Evolutionary conservation across 1,284 basidiomycete species (phyloP).

Genomic region (Golubevia pallescens): DNA sequence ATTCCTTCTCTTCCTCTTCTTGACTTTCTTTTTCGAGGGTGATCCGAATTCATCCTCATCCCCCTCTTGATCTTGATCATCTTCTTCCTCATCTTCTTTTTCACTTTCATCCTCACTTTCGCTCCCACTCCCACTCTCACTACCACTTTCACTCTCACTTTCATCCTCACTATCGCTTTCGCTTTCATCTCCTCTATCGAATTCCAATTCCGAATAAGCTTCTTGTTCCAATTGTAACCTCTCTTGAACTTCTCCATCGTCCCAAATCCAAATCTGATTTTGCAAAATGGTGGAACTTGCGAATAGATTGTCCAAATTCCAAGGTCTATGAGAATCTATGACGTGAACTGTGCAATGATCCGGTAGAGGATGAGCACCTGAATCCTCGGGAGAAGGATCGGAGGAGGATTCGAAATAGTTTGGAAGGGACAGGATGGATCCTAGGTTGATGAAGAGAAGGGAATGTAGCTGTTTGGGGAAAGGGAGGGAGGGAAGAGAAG

Average conservation of each 20-base stretch:
- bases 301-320: conserved; percentile 88
- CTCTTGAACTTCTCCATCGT: conserved; percentile 48
- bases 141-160: conserved; percentile 70
- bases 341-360: conserved; percentile 75
- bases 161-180: conserved; percentile 68
- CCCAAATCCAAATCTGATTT: conserved; percentile 52
- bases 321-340: conserved; percentile 90
- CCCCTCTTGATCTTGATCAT: conserved; percentile 59
- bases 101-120: conserved; percentile 50
- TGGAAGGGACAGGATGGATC: conserved; percentile 82
- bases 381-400: conserved; percentile 40
- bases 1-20: conserved; percentile 72
- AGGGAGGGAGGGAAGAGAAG: conserved; percentile 6
- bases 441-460: conserved; percentile 90
- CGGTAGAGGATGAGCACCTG: conserved; percentile 34
- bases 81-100: conserved; percentile 13
- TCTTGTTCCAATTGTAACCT: conserved; percentile 35
- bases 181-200: conserved; percentile 47
- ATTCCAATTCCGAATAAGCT: conserved; percentile 46
- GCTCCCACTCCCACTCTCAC: conserved; percentile 72
- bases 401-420: conserved; percentile 62
- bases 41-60: conserved; percentile 17
- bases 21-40: conserved; percentile 69
- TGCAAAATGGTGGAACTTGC: conserved; percentile 67
- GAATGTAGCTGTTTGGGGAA: conserved; percentile 76